These are phyloP conservation scores for Mastigamoeba balamuthi DNA, from an alignment of 78 protist genomes.

Conservation along the genomic window DNA sequence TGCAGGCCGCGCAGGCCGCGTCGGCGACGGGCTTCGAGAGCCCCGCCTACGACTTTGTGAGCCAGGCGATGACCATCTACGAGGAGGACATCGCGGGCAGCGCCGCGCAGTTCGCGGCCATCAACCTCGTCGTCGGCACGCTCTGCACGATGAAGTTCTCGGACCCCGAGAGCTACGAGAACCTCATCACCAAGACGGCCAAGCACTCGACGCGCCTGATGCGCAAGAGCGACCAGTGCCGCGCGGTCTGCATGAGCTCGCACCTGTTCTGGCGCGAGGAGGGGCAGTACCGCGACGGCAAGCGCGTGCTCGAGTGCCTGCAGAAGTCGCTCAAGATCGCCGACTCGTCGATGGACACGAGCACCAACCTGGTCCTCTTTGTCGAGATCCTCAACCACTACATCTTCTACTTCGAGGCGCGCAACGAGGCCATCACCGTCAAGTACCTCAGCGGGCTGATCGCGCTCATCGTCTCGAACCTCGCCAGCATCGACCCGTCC, in stretches of 20 bases:
- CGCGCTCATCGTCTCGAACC: not conserved
- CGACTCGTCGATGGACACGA: constrained; percentile 37
- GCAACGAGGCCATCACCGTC: constrained; percentile 14
- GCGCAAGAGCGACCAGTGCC: constrained; percentile 82
- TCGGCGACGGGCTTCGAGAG: constrained; percentile 36
- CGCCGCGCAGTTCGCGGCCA: constrained; percentile 46
- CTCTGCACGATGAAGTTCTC: constrained; percentile 24
- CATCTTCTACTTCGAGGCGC: constrained; percentile 58
- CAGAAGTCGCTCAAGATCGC: constrained; percentile 57
- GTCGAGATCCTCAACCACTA: constrained; percentile 77
- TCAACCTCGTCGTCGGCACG: constrained; percentile 50
- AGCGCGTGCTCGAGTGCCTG: constrained; percentile 60
- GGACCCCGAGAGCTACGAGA: constrained; percentile 69
- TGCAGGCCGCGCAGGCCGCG: constrained; percentile 75
- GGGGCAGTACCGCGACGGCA: constrained; percentile 8
- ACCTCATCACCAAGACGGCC: constrained; percentile 40
- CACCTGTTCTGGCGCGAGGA: constrained; percentile 76
- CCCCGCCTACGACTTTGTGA: constrained; percentile 62
- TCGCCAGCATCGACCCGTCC: not conserved
- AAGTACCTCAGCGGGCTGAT: constrained; percentile 1
- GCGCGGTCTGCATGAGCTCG: constrained; percentile 48
- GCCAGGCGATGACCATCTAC: constrained; percentile 71
- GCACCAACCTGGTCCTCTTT: constrained; percentile 44
- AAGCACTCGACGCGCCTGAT: constrained; percentile 47
- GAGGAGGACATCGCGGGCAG: constrained; percentile 83